These are phyloP conservation scores for Trypanosoma mega DNA, from an alignment of 208 protist genomes.

Conservation along the genomic window DNA sequence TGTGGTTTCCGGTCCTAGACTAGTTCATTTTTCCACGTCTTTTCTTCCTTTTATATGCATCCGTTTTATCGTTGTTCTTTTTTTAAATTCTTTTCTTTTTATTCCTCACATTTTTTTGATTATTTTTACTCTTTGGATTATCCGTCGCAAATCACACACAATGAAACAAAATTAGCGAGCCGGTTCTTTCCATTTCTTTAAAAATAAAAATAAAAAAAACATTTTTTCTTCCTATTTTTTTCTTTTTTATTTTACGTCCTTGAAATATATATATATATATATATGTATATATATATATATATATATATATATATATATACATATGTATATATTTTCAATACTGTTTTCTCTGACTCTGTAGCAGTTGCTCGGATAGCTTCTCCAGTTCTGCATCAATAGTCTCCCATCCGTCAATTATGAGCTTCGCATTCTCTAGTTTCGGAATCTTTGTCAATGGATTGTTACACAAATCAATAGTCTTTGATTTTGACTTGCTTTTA, in stretches of 20 bases:
- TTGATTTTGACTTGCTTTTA: constrained; percentile 90
- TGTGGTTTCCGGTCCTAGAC: background rate
- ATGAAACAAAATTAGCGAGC: too few species aligned
- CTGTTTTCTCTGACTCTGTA: constrained; percentile 20
- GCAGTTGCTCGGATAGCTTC: constrained; percentile 26
- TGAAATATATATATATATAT: constrained; percentile 1
- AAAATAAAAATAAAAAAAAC: too few species aligned
- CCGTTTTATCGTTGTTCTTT: too few species aligned
- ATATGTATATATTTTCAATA: too few species aligned
- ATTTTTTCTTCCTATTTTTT: background rate
- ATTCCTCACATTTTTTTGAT: too few species aligned
- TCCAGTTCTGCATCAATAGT: constrained; percentile 80
- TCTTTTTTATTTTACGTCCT: background rate
- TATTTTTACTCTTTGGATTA: too few species aligned
- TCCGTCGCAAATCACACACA: too few species aligned
- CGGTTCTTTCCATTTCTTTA: too few species aligned
- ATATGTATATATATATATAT: constrained; percentile 1
- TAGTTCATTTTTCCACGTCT: constrained; percentile 3
- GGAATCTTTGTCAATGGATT: constrained; percentile 96
- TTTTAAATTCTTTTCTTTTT: too few species aligned
- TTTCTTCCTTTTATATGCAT: too few species aligned
- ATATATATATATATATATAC: constrained; percentile 1
- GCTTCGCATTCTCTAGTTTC: constrained; percentile 92
- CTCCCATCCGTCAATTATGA: constrained; percentile 91
- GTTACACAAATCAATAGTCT: constrained; percentile 98